A percentile compares a stretch with the other conserved stretches of the same genome.
phyloP scores from a whole-genome alignment of 345 rosid genomes.

The Psidium guajava region DNA sequence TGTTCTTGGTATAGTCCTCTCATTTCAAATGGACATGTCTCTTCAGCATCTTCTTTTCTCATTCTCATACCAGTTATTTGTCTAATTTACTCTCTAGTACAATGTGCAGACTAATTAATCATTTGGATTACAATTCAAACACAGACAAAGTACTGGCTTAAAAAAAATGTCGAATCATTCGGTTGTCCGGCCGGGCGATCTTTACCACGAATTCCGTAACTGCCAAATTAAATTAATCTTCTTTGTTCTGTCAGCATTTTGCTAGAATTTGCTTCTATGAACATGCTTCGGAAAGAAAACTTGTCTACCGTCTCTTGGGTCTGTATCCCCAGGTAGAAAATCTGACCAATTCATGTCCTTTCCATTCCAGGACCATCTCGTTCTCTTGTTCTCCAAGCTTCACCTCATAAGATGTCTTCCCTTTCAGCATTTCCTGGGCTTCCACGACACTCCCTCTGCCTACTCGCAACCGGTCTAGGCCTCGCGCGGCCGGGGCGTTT shows the following conservation, averaged over 20 bases:
- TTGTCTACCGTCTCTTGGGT: background rate
- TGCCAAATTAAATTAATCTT: background rate
- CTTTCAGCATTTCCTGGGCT: conserved; percentile 26
- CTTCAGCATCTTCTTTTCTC: background rate
- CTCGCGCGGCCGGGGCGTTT: background rate
- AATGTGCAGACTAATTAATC: background rate
- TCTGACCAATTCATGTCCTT: conserved; percentile 23
- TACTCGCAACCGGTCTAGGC: conserved; percentile 8
- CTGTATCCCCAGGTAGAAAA: conserved; percentile 25
- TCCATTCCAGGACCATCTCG: conserved; percentile 34
- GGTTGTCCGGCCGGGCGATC: background rate
- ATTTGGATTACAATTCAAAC: background rate
- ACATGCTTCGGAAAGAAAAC: background rate
- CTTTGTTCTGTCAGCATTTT: background rate
- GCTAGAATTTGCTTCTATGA: background rate
- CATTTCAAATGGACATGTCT: background rate
- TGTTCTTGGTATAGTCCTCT: background rate
- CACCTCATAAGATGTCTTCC: conserved; percentile 20
- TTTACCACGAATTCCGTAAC: background rate
- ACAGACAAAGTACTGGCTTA: background rate
- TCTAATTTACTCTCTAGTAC: background rate
- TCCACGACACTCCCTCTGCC: conserved; percentile 20
- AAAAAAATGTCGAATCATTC: background rate
- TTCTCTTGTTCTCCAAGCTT: conserved; percentile 18
- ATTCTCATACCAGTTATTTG: background rate